Conservation (phyloP, 805 yeast genomes). For the Nakazawaea peltata region DNA sequence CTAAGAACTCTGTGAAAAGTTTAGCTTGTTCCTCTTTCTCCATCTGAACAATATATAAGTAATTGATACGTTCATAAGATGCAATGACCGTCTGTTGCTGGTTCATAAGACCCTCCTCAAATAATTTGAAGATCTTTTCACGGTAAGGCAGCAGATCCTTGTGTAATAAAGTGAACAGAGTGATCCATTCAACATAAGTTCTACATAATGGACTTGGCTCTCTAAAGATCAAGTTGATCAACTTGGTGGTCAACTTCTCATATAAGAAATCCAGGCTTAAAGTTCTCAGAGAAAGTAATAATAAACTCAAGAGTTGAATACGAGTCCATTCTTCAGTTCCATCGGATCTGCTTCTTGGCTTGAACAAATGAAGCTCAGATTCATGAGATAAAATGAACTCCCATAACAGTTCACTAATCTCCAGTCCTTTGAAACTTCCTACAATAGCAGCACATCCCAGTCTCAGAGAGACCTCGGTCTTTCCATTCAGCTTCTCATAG, state of each 20-base stretch:
- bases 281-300: slow-evolving; percentile 35
- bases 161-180: slow-evolving; percentile 37
- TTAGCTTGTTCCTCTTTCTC: slow-evolving; percentile 16
- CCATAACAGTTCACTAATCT: slow-evolving; percentile 25
- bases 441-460: slow-evolving; percentile 42
- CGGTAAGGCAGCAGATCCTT: slow-evolving; percentile 19
- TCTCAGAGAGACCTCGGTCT: slow-evolving; percentile 45
- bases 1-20: slow-evolving; percentile 31
- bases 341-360: slow-evolving; percentile 50
- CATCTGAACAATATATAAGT: slow-evolving; percentile 41
- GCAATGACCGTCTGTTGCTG: slow-evolving; percentile 46
- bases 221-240: slow-evolving; percentile 31
- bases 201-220: slow-evolving; percentile 81
- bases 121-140: slow-evolving; percentile 13
- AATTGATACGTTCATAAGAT: slow-evolving; percentile 57
- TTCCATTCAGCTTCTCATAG: slow-evolving; percentile 47
- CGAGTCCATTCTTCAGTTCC: slow-evolving; percentile 65
- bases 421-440: slow-evolving; percentile 21
- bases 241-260: slow-evolving; percentile 17
- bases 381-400: slow-evolving; percentile 28
- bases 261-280: slow-evolving; percentile 19
- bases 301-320: slow-evolving; percentile 44
- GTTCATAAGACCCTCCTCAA: slow-evolving; percentile 24
- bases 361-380: slow-evolving; percentile 32
- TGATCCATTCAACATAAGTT: slow-evolving; percentile 71